A percentile compares a stretch with the other conserved stretches of the same genome.
Evolutionary conservation across 1,139 yeast genomes (phyloP).

Genomic region (Protomyces inouyei): DNA sequence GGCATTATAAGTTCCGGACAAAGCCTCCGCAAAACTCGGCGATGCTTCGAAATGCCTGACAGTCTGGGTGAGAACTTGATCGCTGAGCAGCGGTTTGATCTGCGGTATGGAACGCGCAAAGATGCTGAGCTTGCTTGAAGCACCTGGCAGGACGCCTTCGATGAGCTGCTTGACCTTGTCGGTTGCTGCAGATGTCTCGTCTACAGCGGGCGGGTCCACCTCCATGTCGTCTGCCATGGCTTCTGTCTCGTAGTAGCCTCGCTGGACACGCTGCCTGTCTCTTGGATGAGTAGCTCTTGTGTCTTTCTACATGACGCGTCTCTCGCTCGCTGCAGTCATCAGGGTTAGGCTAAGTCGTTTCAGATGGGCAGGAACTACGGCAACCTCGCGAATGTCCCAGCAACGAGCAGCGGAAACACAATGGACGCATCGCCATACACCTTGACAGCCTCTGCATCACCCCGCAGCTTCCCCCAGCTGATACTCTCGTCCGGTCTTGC

Average conservation of each 20-base stretch:
- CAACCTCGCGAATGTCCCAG: conserved; percentile 79
- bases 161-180: neutral
- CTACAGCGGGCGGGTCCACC: neutral
- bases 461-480: conserved; percentile 97
- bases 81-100: neutral
- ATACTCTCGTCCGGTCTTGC: conserved; percentile 99
- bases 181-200: neutral
- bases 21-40: neutral
- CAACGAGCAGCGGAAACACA: conserved; percentile 92
- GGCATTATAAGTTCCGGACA: neutral
- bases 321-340: neutral
- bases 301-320: neutral
- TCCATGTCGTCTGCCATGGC: neutral
- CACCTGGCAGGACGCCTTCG: neutral
- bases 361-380: neutral
- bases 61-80: neutral
- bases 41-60: neutral
- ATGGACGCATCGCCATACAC: conserved; percentile 95
- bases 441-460: conserved; percentile 86
- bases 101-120: neutral
- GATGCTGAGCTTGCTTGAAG: neutral
- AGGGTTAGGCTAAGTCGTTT: neutral
- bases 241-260: too few relatives aligned
- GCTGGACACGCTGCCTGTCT: too few relatives aligned
- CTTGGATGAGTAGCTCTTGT: too few relatives aligned